Percentiles rank a stretch among this genome's conserved stretches.
These are phyloP conservation scores for Daldinia decipiens DNA, from an alignment of 495 filamentous ascomycete genomes.

Conservation along the genomic window DNA sequence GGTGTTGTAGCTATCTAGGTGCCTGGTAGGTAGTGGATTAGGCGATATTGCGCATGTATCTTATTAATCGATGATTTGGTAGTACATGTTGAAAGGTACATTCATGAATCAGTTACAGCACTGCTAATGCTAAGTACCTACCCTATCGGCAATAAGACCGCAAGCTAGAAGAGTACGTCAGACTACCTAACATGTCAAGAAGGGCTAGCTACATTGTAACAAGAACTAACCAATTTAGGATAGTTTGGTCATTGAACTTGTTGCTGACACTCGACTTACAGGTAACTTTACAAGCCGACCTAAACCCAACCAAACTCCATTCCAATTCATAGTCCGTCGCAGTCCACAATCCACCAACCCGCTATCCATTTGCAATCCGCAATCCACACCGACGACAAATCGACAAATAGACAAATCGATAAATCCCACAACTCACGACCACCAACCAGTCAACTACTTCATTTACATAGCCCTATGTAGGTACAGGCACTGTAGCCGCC, in stretches of 20 bases:
- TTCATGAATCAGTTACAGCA: neutral
- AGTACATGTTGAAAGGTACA: neutral
- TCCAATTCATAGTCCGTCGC: slow-evolving; percentile 23
- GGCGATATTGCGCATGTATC: slow-evolving; percentile 4
- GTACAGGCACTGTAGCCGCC: slow-evolving; percentile 34
- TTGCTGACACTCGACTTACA: slow-evolving; percentile 9
- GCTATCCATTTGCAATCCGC: slow-evolving; percentile 16
- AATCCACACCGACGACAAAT: slow-evolving; percentile 29
- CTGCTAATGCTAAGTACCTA: neutral
- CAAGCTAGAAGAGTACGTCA: slow-evolving; percentile 9
- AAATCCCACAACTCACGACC: slow-evolving; percentile 16
- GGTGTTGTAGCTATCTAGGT: neutral
- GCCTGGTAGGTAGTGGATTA: no score
- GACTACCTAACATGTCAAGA: slow-evolving; percentile 25
- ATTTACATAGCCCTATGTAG: slow-evolving; percentile 33
- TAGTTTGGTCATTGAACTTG: slow-evolving; percentile 29
- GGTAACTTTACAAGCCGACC: slow-evolving; percentile 14
- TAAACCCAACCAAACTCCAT: slow-evolving; percentile 34
- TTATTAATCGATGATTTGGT: slow-evolving; percentile 2
- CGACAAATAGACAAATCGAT: slow-evolving; percentile 23
- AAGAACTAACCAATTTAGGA: slow-evolving; percentile 34
- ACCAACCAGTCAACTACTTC: slow-evolving; percentile 15
- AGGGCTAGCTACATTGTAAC: slow-evolving; percentile 38
- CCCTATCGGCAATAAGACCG: neutral
- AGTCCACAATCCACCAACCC: slow-evolving; percentile 24